Percentiles rank a stretch among this genome's conserved stretches.
Conservation (phyloP, 2,329 filamentous ascomycete genomes). For the Xylaria sp. region DNA sequence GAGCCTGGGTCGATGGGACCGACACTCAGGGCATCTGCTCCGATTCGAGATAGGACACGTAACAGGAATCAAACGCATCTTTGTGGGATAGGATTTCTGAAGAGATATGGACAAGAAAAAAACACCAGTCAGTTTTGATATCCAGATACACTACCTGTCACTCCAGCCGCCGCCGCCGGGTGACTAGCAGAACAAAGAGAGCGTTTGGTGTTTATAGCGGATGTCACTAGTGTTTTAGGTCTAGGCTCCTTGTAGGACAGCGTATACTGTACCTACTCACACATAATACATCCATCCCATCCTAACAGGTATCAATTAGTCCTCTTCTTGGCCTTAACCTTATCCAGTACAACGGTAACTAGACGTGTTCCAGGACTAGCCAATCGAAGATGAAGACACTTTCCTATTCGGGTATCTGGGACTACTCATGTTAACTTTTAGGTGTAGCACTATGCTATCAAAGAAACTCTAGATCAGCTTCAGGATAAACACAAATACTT, state of each 20-base stretch:
- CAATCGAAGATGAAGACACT: constrained; percentile 16
- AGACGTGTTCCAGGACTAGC: background rate
- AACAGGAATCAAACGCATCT: background rate
- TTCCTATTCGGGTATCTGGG: constrained; percentile 20
- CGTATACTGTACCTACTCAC: too few species aligned
- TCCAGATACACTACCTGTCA: background rate
- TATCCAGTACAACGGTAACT: background rate
- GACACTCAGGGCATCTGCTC: background rate
- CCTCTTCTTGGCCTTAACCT: background rate
- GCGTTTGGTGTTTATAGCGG: too few species aligned
- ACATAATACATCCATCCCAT: too few species aligned
- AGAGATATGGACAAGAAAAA: background rate
- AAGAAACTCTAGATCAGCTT: too few species aligned
- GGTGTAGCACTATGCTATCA: too few species aligned
- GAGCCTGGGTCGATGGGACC: background rate
- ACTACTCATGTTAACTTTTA: background rate
- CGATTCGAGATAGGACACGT: background rate
- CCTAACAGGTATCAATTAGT: too few species aligned
- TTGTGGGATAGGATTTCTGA: background rate
- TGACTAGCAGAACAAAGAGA: background rate
- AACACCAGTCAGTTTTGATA: background rate
- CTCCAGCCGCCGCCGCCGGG: background rate
- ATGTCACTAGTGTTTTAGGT: too few species aligned
- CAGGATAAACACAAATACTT: too few species aligned
- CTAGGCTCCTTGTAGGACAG: too few species aligned